A percentile compares a stretch with the other conserved stretches of the same genome.
Evolutionary conservation across 2,329 filamentous ascomycete genomes (phyloP).

Genomic region (Aspergillus udagawae): DNA sequence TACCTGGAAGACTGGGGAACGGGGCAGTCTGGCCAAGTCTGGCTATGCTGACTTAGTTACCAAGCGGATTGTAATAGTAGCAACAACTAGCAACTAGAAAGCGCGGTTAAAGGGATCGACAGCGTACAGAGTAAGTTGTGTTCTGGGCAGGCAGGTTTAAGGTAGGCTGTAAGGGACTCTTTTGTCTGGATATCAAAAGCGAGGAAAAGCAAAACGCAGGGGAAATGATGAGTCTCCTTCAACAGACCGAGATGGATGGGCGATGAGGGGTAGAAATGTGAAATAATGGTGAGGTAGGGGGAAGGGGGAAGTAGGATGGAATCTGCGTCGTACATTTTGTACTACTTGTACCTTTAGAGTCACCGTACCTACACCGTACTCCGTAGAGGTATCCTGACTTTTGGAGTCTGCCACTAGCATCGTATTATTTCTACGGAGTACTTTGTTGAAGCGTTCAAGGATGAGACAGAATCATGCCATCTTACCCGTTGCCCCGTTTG

Average conservation of each 20-base stretch:
- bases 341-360: not conserved
- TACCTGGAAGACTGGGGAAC: not conserved
- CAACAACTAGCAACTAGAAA: not conserved
- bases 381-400: not conserved
- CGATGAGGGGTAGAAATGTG: not conserved
- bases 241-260: not conserved
- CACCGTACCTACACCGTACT: not conserved
- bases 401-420: not conserved
- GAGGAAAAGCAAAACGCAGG: not conserved
- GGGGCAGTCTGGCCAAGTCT: slow-evolving; percentile 17
- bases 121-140: not conserved
- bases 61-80: slow-evolving; percentile 12
- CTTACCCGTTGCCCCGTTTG: not conserved
- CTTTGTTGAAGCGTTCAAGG: not conserved
- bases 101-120: not conserved
- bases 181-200: not conserved
- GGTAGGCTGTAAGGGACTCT: not conserved
- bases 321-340: not conserved
- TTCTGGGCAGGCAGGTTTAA: not conserved
- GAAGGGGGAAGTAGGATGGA: not conserved
- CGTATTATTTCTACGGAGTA: not conserved
- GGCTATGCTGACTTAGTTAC: not conserved
- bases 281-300: not conserved
- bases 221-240: not conserved
- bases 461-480: not conserved